Evolutionary conservation across 371 early-diverging fungal genomes (phyloP), one percentile per base, ranked within the genome.

Genomic region (Mucor plumbeus): DNA sequence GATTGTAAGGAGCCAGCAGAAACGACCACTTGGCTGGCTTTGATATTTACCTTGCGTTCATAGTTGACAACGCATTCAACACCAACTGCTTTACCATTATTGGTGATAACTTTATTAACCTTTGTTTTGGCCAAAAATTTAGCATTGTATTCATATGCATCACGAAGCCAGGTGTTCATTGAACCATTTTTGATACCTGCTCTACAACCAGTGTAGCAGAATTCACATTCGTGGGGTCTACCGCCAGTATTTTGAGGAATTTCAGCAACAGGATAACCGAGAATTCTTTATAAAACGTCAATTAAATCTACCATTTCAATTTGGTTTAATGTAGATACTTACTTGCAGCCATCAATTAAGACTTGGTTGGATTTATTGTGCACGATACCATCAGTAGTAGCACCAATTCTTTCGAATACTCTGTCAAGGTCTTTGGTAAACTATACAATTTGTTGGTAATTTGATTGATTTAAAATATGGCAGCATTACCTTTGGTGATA

Each of bases 121-220:
- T 79, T 81, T 40, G 85, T 79, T 14, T 84, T 73, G 31, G 88
- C 80, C 64, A 92, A 64, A 67, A 94, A 90, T 21, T 79, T 69
- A 13, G 89, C 88, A 33, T 89, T 90, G 48, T 83, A 67, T 3
- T 82, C 69, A 38, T 82, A 68, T 33, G 93, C 93, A 67, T 92
- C 92, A 38, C 78, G 73, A 39, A 93, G 83, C 83, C 84, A 93
- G 4, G 89, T 87, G 70, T 87, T 82, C 75, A 84, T 81, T 1
- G 89, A 82, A 6, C 89, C 79, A 65, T 91, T 90, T 74, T 94
- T 94, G 70, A 88, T 84, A 17, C 88, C 89, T 63, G 85, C 87
- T 44, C 84, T 82, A 70, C 92, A 94, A 15, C 93, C 94, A 43
- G 86, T 76, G 41, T 73, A 81, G 63, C 93, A 94, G 68, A 75